phyloP scores from a whole-genome alignment of 768 basidiomycete genomes.

The Fomitopsis pulvina region DNA sequence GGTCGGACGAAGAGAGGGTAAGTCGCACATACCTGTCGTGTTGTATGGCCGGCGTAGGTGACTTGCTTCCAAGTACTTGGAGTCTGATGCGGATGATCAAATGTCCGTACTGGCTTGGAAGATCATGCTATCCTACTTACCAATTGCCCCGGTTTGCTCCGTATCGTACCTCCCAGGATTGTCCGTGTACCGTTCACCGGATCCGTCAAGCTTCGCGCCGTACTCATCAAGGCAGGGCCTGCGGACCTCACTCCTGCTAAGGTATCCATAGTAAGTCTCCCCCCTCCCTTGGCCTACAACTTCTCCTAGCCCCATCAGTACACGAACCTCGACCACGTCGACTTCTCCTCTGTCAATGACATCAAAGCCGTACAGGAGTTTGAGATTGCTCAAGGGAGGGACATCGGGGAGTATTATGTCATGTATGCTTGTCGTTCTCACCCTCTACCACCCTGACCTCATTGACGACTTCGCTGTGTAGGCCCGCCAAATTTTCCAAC shows the following conservation, averaged over 20 bases:
- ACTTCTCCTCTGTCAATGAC: conserved; percentile 70
- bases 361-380: conserved; percentile 67
- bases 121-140: neutral
- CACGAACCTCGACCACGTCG: conserved; percentile 68
- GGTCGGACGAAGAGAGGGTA: conserved; percentile 66
- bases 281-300: neutral
- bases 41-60: neutral
- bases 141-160: no score
- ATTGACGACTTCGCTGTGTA: conserved; percentile 23
- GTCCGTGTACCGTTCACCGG: conserved; percentile 84
- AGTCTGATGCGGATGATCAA: conserved; percentile 90
- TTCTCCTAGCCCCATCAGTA: conserved; percentile 39
- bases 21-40: conserved; percentile 12
- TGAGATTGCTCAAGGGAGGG: conserved; percentile 58
- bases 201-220: conserved; percentile 74
- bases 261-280: conserved; percentile 54
- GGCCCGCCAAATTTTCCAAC: conserved; percentile 82
- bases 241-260: conserved; percentile 69
- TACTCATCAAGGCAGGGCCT: conserved; percentile 83
- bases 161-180: conserved; percentile 41
- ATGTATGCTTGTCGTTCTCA: conserved; percentile 43
- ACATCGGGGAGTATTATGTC: conserved; percentile 80
- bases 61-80: conserved; percentile 49
- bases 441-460: neutral
- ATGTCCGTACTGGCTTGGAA: conserved; percentile 36